Evolutionary conservation across 1,139 yeast species (phyloP).

Genomic region (Hanseniaspora gamundiae): DNA sequence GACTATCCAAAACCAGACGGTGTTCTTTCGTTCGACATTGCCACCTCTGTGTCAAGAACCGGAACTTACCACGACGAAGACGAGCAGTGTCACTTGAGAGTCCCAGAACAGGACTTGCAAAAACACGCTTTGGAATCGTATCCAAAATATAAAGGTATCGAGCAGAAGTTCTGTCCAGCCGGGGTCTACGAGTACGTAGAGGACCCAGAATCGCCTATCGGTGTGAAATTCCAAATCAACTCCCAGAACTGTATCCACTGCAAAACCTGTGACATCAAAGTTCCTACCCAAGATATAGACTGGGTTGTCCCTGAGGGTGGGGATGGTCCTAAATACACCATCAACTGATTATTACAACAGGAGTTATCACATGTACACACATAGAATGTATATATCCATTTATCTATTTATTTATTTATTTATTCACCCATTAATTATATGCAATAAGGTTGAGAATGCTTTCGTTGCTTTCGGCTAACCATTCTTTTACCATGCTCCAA

Average conservation of each 20-base stretch:
- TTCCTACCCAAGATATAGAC: constrained; percentile 83
- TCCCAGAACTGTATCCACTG: constrained; percentile 96
- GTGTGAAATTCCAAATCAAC: constrained; percentile 82
- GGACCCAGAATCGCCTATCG: constrained; percentile 44
- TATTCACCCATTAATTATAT: constrained; percentile 9
- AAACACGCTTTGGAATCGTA: constrained; percentile 58
- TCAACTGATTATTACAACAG: constrained; percentile 15
- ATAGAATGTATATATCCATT: background rate
- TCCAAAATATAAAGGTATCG: constrained; percentile 75
- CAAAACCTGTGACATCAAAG: constrained; percentile 95
- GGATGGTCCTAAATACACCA: constrained; percentile 81
- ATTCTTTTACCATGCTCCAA: constrained; percentile 33
- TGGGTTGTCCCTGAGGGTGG: constrained; percentile 99
- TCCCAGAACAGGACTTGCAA: constrained; percentile 59
- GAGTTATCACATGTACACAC: background rate
- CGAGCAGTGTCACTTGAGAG: constrained; percentile 77
- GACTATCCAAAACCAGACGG: constrained; percentile 94
- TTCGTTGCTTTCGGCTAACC: constrained; percentile 29
- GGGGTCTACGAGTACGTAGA: constrained; percentile 92
- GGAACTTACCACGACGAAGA: constrained; percentile 95
- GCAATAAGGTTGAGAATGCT: constrained; percentile 30
- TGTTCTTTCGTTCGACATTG: constrained; percentile 71
- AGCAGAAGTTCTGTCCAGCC: constrained; percentile 91
- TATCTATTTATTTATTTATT: background rate
- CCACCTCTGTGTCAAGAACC: constrained; percentile 88